Percentiles rank a stretch among this genome's conserved stretches.
Conservation (phyloP, 148 eudicot species). For the Rhododendron molle region DNA sequence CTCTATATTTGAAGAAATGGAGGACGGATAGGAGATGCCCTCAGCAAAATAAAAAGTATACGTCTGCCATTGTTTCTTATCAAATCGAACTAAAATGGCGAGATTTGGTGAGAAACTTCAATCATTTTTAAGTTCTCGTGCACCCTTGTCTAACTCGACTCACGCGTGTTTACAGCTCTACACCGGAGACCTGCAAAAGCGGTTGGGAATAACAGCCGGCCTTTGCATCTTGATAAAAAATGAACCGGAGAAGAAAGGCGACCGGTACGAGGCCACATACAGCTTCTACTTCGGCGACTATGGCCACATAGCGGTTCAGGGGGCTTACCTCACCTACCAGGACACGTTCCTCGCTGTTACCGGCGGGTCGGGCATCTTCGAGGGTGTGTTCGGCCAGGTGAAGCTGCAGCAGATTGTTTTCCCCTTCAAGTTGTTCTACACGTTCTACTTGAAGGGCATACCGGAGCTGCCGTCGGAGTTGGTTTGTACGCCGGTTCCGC, state of each 20-base stretch:
- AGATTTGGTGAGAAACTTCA: too few relatives aligned
- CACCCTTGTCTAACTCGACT: background rate
- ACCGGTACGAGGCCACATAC: constrained; percentile 60
- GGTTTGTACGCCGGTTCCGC: constrained; percentile 45
- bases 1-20: too few relatives aligned
- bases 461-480: constrained; percentile 56
- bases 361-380: constrained; percentile 77
- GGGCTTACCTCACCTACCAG: constrained; percentile 56
- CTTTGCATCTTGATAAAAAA: constrained; percentile 47
- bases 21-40: too few relatives aligned
- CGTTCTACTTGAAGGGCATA: constrained; percentile 69
- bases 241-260: constrained; percentile 53
- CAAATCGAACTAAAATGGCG: too few relatives aligned
- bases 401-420: constrained; percentile 66
- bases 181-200: constrained; percentile 54
- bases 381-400: constrained; percentile 71
- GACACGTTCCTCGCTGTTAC: constrained; percentile 67
- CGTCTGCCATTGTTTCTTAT: too few relatives aligned
- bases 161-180: constrained; percentile 35
- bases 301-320: constrained; percentile 56
- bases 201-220: constrained; percentile 78
- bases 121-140: too few relatives aligned
- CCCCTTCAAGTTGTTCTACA: constrained; percentile 80
- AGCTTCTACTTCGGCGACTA: constrained; percentile 72
- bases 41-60: too few relatives aligned